phyloP scores from a whole-genome alignment of 2,329 filamentous ascomycete species.

The Rhinocladiella similis region DNA sequence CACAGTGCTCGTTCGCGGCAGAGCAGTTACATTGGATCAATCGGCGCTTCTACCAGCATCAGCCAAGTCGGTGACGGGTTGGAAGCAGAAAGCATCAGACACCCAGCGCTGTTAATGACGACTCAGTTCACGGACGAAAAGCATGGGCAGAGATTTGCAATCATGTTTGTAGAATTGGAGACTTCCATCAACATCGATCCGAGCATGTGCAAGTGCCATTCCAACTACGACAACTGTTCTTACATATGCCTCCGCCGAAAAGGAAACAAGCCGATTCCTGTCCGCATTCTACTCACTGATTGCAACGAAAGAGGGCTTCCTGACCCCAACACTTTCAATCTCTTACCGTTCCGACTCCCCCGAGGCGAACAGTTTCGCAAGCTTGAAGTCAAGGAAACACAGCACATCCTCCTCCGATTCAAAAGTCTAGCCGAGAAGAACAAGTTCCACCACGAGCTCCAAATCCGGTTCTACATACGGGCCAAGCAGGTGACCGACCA shows the following conservation, averaged over 20 bases:
- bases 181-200: constrained; percentile 2
- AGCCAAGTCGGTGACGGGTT: constrained; percentile 2
- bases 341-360: constrained; percentile 6
- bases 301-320: constrained; percentile 1
- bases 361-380: constrained; percentile 1
- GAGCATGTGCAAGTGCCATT: constrained; percentile 4
- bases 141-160: neutral
- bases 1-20: constrained; percentile 1
- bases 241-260: neutral
- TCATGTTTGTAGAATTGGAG: constrained; percentile 9
- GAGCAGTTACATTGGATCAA: constrained; percentile 6
- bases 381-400: constrained; percentile 1
- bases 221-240: constrained; percentile 4
- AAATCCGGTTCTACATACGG: neutral
- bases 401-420: constrained; percentile 4
- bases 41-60: constrained; percentile 1
- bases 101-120: constrained; percentile 1
- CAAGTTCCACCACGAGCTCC: constrained; percentile 1
- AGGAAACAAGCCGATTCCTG: neutral
- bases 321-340: constrained; percentile 8
- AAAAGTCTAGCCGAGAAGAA: neutral
- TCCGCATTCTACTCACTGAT: neutral
- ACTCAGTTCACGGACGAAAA: constrained; percentile 1
- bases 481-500: constrained; percentile 1
- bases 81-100: constrained; percentile 7